phyloP scores from a whole-genome alignment of 345 rosid species.

The Rhizophora apiculata region DNA sequence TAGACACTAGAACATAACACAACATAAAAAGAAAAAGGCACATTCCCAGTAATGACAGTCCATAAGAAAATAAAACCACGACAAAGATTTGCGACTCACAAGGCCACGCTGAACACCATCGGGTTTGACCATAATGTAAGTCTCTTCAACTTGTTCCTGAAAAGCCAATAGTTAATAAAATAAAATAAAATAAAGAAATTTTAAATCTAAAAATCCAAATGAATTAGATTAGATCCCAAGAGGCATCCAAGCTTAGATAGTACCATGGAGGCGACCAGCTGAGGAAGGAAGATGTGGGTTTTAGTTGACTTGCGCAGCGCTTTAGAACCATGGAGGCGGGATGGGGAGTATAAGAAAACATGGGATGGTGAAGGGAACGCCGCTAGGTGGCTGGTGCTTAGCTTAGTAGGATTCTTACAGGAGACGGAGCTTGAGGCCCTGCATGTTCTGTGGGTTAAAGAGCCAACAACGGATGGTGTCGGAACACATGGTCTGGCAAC shows the following conservation, averaged over 20 bases:
- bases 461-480: slow-evolving; percentile 7
- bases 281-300: slow-evolving; percentile 72
- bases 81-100: slow-evolving; percentile 39
- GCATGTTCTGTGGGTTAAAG: slow-evolving; percentile 4
- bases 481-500: slow-evolving; percentile 12
- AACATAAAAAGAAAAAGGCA: background rate
- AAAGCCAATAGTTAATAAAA: slow-evolving; percentile 9
- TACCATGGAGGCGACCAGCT: slow-evolving; percentile 81
- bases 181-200: background rate
- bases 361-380: slow-evolving; percentile 50
- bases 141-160: slow-evolving; percentile 78
- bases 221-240: background rate
- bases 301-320: slow-evolving; percentile 38
- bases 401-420: slow-evolving; percentile 20
- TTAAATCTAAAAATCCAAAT: background rate
- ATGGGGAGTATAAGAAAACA: slow-evolving; percentile 44
- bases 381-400: slow-evolving; percentile 33
- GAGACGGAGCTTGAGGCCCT: slow-evolving; percentile 16
- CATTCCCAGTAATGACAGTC: background rate
- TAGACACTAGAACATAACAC: background rate
- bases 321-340: slow-evolving; percentile 28
- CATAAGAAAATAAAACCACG: too few species aligned
- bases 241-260: background rate
- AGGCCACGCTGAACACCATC: slow-evolving; percentile 95
- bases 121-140: slow-evolving; percentile 91